Percentiles rank a stretch among this genome's conserved stretches.
phyloP scores from a whole-genome alignment of 1,284 basidiomycete genomes.

The Sparassis latifolia region DNA sequence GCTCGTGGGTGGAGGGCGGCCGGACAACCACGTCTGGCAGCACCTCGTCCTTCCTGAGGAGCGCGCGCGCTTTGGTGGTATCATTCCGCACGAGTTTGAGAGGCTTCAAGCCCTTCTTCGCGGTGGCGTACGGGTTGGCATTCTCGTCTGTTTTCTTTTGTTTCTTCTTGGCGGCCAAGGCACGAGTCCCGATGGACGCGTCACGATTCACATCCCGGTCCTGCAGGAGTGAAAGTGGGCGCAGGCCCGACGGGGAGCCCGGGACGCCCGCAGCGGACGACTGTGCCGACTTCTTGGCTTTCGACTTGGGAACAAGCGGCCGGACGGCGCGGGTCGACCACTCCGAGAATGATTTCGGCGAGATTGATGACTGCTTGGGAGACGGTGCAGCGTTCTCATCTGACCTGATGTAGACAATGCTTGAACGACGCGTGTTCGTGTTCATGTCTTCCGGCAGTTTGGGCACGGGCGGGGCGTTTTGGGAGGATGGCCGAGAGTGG shows the following conservation, averaged over 20 bases:
- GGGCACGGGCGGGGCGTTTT: conserved; percentile 24
- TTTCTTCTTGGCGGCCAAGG: conserved; percentile 46
- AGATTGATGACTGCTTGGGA: conserved; percentile 22
- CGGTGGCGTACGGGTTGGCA: conserved; percentile 24
- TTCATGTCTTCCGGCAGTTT: conserved; percentile 14
- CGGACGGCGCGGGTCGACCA: conserved; percentile 45
- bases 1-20: conserved; percentile 30
- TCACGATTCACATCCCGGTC: conserved; percentile 41
- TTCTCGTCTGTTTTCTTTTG: conserved; percentile 38
- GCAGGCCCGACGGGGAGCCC: conserved; percentile 38
- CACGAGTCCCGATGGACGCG: conserved; percentile 28
- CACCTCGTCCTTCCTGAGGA: conserved; percentile 34
- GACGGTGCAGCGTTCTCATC: conserved; percentile 33
- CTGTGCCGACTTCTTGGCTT: conserved; percentile 40
- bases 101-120: conserved; percentile 43
- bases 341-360: conserved; percentile 34
- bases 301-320: conserved; percentile 47
- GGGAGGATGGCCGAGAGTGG: conserved; percentile 28
- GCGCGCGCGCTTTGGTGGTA: conserved; percentile 50
- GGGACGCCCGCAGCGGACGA: conserved; percentile 15
- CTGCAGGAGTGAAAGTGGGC: conserved; percentile 57
- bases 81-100: conserved; percentile 53
- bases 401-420: conserved; percentile 59
- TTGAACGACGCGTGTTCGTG: conserved; percentile 37
- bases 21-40: conserved; percentile 40